Evolutionary conservation across 495 filamentous ascomycete genomes (phyloP).

Genomic region (Lasiosphaeria miniovina): DNA sequence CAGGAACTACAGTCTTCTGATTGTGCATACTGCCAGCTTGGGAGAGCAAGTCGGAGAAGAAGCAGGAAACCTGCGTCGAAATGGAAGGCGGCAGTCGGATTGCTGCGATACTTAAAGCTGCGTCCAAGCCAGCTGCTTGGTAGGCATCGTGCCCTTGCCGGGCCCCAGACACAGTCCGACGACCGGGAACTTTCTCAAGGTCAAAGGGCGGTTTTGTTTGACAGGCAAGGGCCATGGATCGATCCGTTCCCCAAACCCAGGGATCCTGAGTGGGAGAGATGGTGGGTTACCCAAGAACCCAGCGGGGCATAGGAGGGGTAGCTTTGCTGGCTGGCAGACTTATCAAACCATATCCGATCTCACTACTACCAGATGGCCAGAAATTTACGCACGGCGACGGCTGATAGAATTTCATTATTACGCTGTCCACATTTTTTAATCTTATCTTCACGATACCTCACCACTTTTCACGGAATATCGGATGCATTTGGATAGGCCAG

Average conservation of each 20-base stretch:
- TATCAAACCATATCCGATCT: not conserved
- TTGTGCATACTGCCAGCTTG: slow-evolving; percentile 15
- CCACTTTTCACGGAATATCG: too few relatives aligned
- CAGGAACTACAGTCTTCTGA: slow-evolving; percentile 1
- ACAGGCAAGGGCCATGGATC: slow-evolving; percentile 19
- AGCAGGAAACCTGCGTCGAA: not conserved
- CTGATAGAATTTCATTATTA: too few relatives aligned
- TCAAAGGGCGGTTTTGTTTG: not conserved
- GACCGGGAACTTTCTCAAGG: too few relatives aligned
- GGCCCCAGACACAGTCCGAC: too few relatives aligned
- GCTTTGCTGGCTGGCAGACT: not conserved
- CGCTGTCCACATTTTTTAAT: too few relatives aligned
- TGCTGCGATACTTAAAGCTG: slow-evolving; percentile 4
- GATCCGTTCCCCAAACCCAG: slow-evolving; percentile 18
- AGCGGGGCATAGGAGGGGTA: slow-evolving; percentile 10
- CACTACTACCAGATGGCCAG: not conserved
- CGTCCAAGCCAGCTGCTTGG: not conserved
- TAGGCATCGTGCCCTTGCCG: not conserved
- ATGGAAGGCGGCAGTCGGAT: slow-evolving; percentile 10
- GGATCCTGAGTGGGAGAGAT: slow-evolving; percentile 28
- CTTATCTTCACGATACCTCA: too few relatives aligned
- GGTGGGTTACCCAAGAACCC: slow-evolving; percentile 26
- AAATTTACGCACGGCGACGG: not conserved
- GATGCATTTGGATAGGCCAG: too few relatives aligned
- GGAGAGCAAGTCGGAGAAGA: not conserved